Conservation (phyloP, 2,329 filamentous ascomycete genomes). For the Phyllosticta citribraziliensis region DNA sequence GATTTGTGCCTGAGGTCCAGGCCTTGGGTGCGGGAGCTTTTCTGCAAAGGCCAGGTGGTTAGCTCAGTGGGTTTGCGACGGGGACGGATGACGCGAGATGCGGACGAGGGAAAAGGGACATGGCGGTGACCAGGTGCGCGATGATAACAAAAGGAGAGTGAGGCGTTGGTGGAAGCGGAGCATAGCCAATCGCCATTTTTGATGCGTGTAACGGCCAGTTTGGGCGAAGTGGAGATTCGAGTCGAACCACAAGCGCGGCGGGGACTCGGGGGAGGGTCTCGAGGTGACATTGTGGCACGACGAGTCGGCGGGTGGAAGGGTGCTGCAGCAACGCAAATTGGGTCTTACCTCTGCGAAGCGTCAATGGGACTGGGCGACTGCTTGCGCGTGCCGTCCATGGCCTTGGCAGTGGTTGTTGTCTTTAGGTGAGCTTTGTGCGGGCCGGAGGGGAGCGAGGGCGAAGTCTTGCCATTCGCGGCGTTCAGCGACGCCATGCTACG, state of each 20-base stretch:
- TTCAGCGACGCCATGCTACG: conserved; percentile 8
- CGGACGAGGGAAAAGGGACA: not conserved
- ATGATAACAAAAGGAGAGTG: conserved; percentile 9
- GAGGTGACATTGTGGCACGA: conserved; percentile 8
- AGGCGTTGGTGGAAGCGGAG: conserved; percentile 7
- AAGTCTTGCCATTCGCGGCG: conserved; percentile 19
- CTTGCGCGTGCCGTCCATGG: conserved; percentile 44
- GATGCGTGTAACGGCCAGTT: conserved; percentile 9
- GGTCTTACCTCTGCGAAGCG: conserved; percentile 43
- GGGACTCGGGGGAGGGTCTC: conserved; percentile 1
- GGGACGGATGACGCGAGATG: conserved; percentile 3
- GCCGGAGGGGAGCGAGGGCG: conserved; percentile 28
- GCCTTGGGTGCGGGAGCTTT: conserved; percentile 47
- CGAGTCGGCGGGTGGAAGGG: conserved; percentile 3
- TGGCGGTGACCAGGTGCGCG: conserved; percentile 5
- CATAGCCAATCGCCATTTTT: conserved; percentile 4
- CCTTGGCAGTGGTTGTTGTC: conserved; percentile 40
- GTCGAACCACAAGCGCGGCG: conserved; percentile 9
- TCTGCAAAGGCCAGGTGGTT: conserved; percentile 20
- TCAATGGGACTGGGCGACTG: conserved; percentile 47
- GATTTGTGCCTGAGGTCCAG: conserved; percentile 52
- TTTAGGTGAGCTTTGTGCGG: conserved; percentile 38
- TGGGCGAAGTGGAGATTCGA: conserved; percentile 7
- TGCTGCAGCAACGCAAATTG: not conserved
- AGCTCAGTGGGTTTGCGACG: not conserved